Evolutionary conservation across 495 filamentous ascomycete genomes (phyloP).

Genomic region (Lindgomyces ingoldianus): DNA sequence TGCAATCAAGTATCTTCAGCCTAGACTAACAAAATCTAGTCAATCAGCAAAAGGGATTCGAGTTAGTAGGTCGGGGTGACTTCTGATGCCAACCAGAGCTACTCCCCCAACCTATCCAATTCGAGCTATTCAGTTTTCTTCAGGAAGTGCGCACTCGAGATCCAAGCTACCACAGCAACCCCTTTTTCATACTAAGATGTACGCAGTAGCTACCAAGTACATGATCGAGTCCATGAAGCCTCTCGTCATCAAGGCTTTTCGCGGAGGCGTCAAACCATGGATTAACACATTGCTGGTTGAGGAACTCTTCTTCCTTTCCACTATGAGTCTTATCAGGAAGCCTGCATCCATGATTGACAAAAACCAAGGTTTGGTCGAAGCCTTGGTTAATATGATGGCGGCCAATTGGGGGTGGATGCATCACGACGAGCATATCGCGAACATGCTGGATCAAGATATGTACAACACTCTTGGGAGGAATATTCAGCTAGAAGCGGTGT

Average conservation of each 20-base stretch:
- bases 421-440: constrained; percentile 5
- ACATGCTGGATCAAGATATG: background rate
- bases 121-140: constrained; percentile 1
- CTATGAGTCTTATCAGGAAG: background rate
- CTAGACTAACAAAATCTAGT: background rate
- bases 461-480: background rate
- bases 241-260: background rate
- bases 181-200: constrained; percentile 17
- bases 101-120: constrained; percentile 1
- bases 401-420: constrained; percentile 21
- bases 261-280: constrained; percentile 5
- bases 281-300: background rate
- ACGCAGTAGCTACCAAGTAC: constrained; percentile 1
- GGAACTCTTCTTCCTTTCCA: background rate
- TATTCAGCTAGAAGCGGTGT: background rate
- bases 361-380: background rate
- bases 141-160: background rate
- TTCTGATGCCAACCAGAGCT: constrained; percentile 2
- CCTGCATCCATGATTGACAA: background rate
- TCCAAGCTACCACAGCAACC: background rate
- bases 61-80: background rate
- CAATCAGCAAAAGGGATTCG: background rate
- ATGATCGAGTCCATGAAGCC: background rate
- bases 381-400: constrained; percentile 4
- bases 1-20: background rate